Evolutionary conservation across 129 eudicot species (phyloP).

Genomic region (Flaveria trinervia): DNA sequence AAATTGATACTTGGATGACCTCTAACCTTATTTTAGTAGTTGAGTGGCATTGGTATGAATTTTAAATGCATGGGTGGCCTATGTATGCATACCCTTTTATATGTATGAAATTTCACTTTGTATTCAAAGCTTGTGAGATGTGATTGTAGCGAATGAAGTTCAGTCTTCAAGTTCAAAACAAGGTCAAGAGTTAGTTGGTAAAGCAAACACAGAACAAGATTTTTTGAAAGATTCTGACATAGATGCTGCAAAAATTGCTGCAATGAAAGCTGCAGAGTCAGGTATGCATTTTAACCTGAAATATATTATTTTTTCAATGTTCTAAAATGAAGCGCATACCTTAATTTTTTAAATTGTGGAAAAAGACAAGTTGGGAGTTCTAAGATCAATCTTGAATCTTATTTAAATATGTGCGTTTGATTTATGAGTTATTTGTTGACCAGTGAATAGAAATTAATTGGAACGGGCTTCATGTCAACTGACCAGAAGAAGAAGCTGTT

Average conservation of each 20-base stretch:
- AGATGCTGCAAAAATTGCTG: conserved; percentile 96
- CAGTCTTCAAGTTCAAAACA: conserved; percentile 45
- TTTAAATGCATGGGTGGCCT: no score
- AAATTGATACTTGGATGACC: no score
- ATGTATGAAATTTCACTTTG: conserved; percentile 4
- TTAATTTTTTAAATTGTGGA: no score
- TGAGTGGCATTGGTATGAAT: no score
- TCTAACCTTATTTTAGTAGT: no score
- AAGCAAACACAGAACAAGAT: conserved; percentile 48
- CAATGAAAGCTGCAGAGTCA: conserved; percentile 96
- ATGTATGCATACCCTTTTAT: background rate
- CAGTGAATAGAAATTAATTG: conserved; percentile 81
- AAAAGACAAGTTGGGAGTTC: no score
- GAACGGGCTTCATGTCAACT: conserved; percentile 85
- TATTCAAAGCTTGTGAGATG: conserved; percentile 20
- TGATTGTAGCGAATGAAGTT: conserved; percentile 35
- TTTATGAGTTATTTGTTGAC: background rate
- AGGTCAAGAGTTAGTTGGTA: conserved; percentile 39
- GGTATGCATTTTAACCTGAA: conserved; percentile 41
- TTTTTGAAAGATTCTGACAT: conserved; percentile 71
- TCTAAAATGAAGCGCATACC: background rate
- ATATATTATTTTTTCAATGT: background rate
- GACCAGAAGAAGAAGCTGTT: conserved; percentile 98
- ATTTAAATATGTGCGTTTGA: background rate
- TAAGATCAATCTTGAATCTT: no score